These are phyloP conservation scores for Macrophomina tecta DNA, from an alignment of 2,329 filamentous ascomycete species.

Conservation along the genomic window DNA sequence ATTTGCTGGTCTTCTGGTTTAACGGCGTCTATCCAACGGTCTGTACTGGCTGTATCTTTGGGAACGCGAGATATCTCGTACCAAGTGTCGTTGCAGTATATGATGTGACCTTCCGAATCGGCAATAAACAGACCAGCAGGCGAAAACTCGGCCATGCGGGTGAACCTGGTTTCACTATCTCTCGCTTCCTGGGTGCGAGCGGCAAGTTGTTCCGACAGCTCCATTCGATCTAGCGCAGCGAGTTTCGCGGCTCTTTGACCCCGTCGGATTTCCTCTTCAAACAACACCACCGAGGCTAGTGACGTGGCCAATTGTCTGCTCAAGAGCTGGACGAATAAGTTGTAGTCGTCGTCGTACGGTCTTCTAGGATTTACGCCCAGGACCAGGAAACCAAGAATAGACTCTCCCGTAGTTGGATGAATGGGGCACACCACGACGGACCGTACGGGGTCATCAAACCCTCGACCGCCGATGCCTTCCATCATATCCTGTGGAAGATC, in stretches of 20 bases:
- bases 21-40: slow-evolving; percentile 76
- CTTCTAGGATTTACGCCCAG: slow-evolving; percentile 79
- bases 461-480: slow-evolving; percentile 70
- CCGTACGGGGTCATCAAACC: slow-evolving; percentile 72
- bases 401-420: slow-evolving; percentile 75
- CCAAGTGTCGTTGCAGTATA: slow-evolving; percentile 82
- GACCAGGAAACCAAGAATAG: slow-evolving; percentile 77
- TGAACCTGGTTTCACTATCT: slow-evolving; percentile 76
- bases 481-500: slow-evolving; percentile 70
- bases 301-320: slow-evolving; percentile 79
- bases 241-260: slow-evolving; percentile 75
- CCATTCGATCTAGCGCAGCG: slow-evolving; percentile 76
- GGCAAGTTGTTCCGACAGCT: slow-evolving; percentile 76
- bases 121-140: slow-evolving; percentile 87
- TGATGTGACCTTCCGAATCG: slow-evolving; percentile 72
- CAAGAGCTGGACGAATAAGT: slow-evolving; percentile 75
- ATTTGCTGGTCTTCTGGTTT: slow-evolving; percentile 67
- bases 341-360: slow-evolving; percentile 81
- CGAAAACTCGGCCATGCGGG: slow-evolving; percentile 82
- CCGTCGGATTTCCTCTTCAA: slow-evolving; percentile 80
- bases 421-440: slow-evolving; percentile 80
- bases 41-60: slow-evolving; percentile 62
- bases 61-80: slow-evolving; percentile 71
- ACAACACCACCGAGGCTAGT: slow-evolving; percentile 79
- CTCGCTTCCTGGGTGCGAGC: slow-evolving; percentile 63